phyloP scores from a whole-genome alignment of 169 alveolate genomes.

The Plasmodium knowlesi region DNA sequence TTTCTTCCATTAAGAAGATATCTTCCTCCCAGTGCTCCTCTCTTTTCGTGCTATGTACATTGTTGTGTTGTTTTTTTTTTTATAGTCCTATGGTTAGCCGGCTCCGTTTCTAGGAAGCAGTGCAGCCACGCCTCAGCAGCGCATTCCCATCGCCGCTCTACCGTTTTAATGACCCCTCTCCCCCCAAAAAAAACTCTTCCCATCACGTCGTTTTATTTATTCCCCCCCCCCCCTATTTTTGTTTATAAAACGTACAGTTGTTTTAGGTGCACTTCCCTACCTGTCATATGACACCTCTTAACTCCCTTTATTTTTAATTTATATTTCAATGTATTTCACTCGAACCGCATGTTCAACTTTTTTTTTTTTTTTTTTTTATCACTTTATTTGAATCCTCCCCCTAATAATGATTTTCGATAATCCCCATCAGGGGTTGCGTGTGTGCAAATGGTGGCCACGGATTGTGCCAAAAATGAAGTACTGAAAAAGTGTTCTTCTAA shows the following conservation, averaged over 20 bases:
- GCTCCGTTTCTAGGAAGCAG: neutral
- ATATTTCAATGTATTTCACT: neutral
- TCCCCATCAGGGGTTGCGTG: neutral
- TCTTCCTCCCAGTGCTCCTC: neutral
- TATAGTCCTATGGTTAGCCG: neutral
- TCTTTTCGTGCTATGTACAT: neutral
- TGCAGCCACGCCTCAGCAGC: neutral
- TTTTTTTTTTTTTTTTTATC: neutral
- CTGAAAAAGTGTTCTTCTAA: slow-evolving; percentile 7
- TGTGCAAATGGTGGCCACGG: neutral
- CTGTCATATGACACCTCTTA: neutral
- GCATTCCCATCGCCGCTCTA: neutral
- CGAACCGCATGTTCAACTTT: neutral
- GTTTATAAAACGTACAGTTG: neutral
- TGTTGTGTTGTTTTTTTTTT: neutral
- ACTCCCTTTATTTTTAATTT: neutral
- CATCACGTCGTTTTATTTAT: neutral
- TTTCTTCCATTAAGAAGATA: neutral
- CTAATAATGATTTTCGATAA: neutral
- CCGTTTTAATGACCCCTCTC: neutral
- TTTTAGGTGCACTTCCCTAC: neutral
- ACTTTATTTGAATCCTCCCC: neutral
- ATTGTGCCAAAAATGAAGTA: neutral
- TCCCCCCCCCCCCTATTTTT: neutral
- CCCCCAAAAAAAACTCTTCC: neutral